Conservation (phyloP, 164 flowering plant genomes). For the Pachysandra terminalis region DNA sequence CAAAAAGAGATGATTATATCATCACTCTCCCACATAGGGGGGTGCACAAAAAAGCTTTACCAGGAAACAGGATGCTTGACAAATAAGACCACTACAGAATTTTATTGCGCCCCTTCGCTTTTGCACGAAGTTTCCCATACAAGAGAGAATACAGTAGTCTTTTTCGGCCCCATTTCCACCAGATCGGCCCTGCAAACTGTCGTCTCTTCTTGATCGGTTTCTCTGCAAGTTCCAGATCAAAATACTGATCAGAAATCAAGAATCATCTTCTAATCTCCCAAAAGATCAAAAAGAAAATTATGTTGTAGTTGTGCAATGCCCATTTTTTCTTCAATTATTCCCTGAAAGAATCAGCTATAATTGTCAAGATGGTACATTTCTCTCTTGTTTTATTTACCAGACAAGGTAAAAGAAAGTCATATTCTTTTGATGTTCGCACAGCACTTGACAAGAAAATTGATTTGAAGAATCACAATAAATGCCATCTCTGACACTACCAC, state of each 20-base stretch:
- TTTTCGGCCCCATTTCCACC: constrained; percentile 89
- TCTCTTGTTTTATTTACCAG: no score
- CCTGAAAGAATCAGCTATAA: no score
- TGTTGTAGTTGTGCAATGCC: no score
- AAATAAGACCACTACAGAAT: background rate
- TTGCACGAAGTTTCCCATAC: constrained; percentile 6
- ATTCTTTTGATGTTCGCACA: no score
- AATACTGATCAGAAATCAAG: background rate
- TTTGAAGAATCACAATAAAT: no score
- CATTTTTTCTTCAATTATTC: no score
- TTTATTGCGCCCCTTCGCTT: constrained; percentile 7
- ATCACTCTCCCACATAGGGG: background rate
- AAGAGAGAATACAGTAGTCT: constrained; percentile 40
- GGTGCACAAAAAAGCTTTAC: background rate
- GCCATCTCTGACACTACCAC: no score
- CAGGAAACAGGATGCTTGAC: background rate
- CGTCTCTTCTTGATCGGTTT: constrained; percentile 35
- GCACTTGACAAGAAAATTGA: no score
- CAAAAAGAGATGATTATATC: background rate
- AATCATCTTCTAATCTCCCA: background rate
- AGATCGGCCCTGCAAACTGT: constrained; percentile 34
- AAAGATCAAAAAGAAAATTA: background rate
- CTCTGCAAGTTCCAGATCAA: constrained; percentile 29
- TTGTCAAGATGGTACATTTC: no score
- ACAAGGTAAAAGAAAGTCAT: no score